Percentiles rank a stretch among this genome's conserved stretches.
phyloP scores from a whole-genome alignment of 371 early-diverging fungal genomes.

The Lichtheimia ramosa region DNA sequence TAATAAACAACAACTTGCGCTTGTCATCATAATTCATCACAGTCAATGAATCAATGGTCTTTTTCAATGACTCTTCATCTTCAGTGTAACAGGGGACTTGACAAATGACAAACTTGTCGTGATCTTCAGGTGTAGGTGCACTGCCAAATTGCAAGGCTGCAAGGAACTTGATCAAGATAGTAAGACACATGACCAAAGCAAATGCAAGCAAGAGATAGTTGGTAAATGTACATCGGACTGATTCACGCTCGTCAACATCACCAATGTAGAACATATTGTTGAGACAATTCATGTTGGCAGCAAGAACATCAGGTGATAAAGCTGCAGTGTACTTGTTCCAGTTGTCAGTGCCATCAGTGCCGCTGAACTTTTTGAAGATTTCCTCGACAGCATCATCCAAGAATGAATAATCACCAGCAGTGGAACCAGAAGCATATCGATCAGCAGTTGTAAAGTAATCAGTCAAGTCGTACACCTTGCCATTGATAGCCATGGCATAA shows the following conservation, averaged over 20 bases:
- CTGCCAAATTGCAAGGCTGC: constrained; percentile 83
- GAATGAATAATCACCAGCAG: constrained; percentile 46
- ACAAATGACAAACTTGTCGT: constrained; percentile 92
- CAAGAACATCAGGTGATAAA: constrained; percentile 36
- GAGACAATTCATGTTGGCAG: constrained; percentile 65
- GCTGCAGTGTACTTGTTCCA: constrained; percentile 50
- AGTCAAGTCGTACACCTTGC: constrained; percentile 77
- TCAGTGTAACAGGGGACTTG: constrained; percentile 87
- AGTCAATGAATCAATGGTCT: constrained; percentile 95
- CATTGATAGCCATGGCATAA: constrained; percentile 68
- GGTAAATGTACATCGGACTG: constrained; percentile 81
- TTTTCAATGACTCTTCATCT: constrained; percentile 72
- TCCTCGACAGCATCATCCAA: constrained; percentile 54
- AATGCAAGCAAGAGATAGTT: constrained; percentile 85
- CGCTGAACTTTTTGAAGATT: constrained; percentile 69
- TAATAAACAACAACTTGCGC: constrained; percentile 92
- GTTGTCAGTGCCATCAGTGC: constrained; percentile 64
- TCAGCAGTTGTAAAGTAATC: constrained; percentile 61
- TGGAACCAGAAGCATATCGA: constrained; percentile 39
- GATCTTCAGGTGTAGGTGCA: constrained; percentile 75
- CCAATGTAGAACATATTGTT: constrained; percentile 88
- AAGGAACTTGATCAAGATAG: constrained; percentile 90
- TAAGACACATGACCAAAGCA: constrained; percentile 76
- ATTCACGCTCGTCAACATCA: constrained; percentile 81
- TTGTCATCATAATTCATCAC: constrained; percentile 91